These are phyloP conservation scores for Phialophora expanda DNA, from an alignment of 2,329 filamentous ascomycete genomes.

Conservation along the genomic window DNA sequence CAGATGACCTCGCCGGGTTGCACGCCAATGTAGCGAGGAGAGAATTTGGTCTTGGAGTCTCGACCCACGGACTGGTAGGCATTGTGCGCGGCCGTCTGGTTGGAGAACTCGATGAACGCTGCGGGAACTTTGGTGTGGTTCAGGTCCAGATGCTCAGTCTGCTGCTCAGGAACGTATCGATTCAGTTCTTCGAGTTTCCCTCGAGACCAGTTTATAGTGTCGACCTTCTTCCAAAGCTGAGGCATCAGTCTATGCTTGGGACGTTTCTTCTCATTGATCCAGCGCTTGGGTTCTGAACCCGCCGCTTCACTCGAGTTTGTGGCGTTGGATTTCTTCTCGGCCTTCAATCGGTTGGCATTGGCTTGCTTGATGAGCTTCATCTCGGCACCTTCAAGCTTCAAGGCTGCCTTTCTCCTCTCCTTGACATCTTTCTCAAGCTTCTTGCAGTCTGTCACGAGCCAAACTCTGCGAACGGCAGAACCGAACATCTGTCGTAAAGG, in stretches of 20 bases:
- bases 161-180: slow-evolving; percentile 71
- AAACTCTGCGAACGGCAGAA: slow-evolving; percentile 73
- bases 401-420: slow-evolving; percentile 76
- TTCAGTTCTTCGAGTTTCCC: slow-evolving; percentile 73
- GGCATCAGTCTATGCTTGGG: slow-evolving; percentile 73
- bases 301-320: slow-evolving; percentile 65
- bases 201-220: slow-evolving; percentile 69
- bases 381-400: slow-evolving; percentile 84
- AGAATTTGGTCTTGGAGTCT: slow-evolving; percentile 75
- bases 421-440: slow-evolving; percentile 78
- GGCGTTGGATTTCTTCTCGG: slow-evolving; percentile 44
- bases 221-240: slow-evolving; percentile 63
- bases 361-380: slow-evolving; percentile 79
- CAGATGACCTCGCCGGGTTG: slow-evolving; percentile 86
- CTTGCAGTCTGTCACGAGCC: slow-evolving; percentile 79
- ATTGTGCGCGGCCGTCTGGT: slow-evolving; percentile 80
- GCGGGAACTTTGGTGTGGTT: slow-evolving; percentile 70
- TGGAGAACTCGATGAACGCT: slow-evolving; percentile 87
- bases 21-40: slow-evolving; percentile 83
- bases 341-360: slow-evolving; percentile 71
- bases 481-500: slow-evolving; percentile 81
- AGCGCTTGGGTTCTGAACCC: slow-evolving; percentile 46
- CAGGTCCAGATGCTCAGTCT: slow-evolving; percentile 66
- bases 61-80: slow-evolving; percentile 67
- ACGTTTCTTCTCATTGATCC: slow-evolving; percentile 70